These are phyloP conservation scores for Gryganskiella cystojenkinii DNA, from an alignment of 192 early-diverging fungal species.

Conservation along the genomic window DNA sequence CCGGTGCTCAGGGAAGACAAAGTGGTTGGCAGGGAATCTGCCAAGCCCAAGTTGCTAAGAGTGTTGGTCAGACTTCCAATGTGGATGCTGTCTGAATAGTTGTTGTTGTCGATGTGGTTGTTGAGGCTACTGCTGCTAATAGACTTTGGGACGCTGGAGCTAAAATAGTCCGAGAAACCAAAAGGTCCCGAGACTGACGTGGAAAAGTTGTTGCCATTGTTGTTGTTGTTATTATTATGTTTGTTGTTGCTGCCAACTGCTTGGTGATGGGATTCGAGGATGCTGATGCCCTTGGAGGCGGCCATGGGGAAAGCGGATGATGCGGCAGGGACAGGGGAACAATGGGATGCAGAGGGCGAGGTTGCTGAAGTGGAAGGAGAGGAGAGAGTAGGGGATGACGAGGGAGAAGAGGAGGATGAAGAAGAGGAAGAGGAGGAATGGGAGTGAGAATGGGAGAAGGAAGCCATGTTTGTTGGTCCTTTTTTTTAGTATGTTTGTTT, in stretches of 20 bases:
- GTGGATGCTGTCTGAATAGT: constrained; percentile 33
- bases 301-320: constrained; percentile 12
- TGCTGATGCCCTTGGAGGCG: constrained; percentile 35
- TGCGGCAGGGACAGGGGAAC: constrained; percentile 38
- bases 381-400: constrained; percentile 48
- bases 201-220: not conserved
- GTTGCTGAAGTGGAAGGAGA: constrained; percentile 40
- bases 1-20: constrained; percentile 30
- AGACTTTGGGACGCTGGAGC: constrained; percentile 43
- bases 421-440: constrained; percentile 1
- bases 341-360: constrained; percentile 45
- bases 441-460: not conserved
- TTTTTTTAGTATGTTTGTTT: too few relatives aligned
- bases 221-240: not conserved
- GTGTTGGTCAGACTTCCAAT: constrained; percentile 44
- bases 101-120: constrained; percentile 16
- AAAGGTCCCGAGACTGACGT: constrained; percentile 13
- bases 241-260: not conserved
- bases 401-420: constrained; percentile 54
- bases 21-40: constrained; percentile 14
- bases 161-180: constrained; percentile 33
- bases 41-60: constrained; percentile 36
- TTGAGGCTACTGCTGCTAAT: too few relatives aligned
- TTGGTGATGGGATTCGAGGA: not conserved
- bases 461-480: not conserved